phyloP scores from a whole-genome alignment of 805 yeast genomes.

The Barnettozyma californica region DNA sequence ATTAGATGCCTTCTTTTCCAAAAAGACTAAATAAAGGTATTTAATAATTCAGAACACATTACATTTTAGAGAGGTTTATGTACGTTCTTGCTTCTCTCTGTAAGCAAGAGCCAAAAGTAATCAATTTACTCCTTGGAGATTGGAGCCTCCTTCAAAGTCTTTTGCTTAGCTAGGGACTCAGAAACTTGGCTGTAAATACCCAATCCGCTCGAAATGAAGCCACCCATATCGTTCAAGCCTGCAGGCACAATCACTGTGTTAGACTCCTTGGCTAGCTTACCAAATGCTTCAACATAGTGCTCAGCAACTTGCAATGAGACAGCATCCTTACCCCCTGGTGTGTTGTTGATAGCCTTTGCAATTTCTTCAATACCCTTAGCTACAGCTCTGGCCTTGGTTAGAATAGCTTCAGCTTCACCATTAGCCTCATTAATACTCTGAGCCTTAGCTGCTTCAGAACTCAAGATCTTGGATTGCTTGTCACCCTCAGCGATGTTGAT shows the following conservation, averaged over 20 bases:
- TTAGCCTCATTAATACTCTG: slow-evolving; percentile 62
- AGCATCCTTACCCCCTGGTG: slow-evolving; percentile 72
- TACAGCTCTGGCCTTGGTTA: slow-evolving; percentile 63
- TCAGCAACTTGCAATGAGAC: slow-evolving; percentile 78
- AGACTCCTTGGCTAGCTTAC: slow-evolving; percentile 75
- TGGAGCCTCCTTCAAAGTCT: not conserved
- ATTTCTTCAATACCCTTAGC: slow-evolving; percentile 63
- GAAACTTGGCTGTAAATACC: slow-evolving; percentile 58
- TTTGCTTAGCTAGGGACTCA: slow-evolving; percentile 10
- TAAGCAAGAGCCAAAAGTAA: not conserved
- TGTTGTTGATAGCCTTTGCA: slow-evolving; percentile 60
- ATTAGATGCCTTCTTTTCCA: slow-evolving; percentile 57
- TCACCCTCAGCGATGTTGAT: slow-evolving; percentile 85
- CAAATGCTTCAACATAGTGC: slow-evolving; percentile 76
- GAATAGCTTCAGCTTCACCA: slow-evolving; percentile 69
- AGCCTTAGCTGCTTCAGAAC: slow-evolving; percentile 66
- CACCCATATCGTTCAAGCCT: slow-evolving; percentile 66
- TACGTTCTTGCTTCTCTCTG: not conserved
- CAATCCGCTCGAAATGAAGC: slow-evolving; percentile 72
- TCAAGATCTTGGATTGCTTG: slow-evolving; percentile 61
- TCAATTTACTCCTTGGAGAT: slow-evolving; percentile 6
- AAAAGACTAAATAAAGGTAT: slow-evolving; percentile 23
- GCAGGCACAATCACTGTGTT: slow-evolving; percentile 77
- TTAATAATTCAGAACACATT: not conserved
- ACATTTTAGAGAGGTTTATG: slow-evolving; percentile 3